Conservation (phyloP, 2,329 filamentous ascomycete genomes). For the Aspergillus calidoustus region DNA sequence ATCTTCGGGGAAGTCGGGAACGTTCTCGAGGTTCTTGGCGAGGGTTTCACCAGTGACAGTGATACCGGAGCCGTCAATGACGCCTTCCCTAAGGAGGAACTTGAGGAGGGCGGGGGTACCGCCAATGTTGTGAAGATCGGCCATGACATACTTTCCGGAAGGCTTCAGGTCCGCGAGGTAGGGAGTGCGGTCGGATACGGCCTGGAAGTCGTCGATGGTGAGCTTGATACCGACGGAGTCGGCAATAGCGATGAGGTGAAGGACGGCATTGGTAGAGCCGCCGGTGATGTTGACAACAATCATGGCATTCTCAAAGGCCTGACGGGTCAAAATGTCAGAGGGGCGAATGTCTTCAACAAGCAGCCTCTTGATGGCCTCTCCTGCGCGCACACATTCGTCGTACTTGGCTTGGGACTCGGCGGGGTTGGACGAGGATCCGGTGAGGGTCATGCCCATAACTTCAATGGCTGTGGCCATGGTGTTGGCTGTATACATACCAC, state of each 20-base stretch:
- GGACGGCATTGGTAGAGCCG: slow-evolving; percentile 83
- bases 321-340: slow-evolving; percentile 75
- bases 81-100: slow-evolving; percentile 61
- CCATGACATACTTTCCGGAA: slow-evolving; percentile 68
- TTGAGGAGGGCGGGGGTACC: slow-evolving; percentile 63
- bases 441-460: slow-evolving; percentile 76
- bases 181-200: slow-evolving; percentile 76
- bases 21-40: slow-evolving; percentile 62
- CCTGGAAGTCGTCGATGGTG: slow-evolving; percentile 85
- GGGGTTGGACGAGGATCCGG: slow-evolving; percentile 78
- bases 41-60: slow-evolving; percentile 65
- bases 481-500: slow-evolving; percentile 83
- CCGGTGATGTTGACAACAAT: slow-evolving; percentile 80
- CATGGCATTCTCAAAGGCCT: slow-evolving; percentile 87
- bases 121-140: slow-evolving; percentile 61
- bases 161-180: slow-evolving; percentile 84
- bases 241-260: slow-evolving; percentile 83
- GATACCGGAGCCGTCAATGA: slow-evolving; percentile 64
- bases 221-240: slow-evolving; percentile 80
- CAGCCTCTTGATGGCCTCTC: slow-evolving; percentile 73
- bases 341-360: slow-evolving; percentile 78
- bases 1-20: slow-evolving; percentile 67
- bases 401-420: slow-evolving; percentile 74
- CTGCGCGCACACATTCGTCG: slow-evolving; percentile 73
- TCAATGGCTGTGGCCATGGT: slow-evolving; percentile 78